phyloP scores from a whole-genome alignment of 2,329 filamentous ascomycete genomes.

The Alternaria viburni region DNA sequence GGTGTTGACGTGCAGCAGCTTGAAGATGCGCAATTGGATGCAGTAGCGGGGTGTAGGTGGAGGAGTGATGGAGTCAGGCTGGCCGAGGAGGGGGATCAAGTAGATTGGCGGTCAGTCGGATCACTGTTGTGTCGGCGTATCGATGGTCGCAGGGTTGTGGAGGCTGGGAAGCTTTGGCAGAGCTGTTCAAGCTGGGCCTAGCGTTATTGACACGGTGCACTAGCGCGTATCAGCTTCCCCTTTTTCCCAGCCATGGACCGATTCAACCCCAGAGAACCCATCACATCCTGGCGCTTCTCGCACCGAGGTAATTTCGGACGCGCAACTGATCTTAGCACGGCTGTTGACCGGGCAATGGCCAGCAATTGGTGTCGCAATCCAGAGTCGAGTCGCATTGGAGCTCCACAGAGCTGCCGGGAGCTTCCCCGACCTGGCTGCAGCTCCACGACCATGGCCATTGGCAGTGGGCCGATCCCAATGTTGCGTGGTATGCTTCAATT shows the following conservation, averaged over 20 bases:
- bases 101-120: slow-evolving; percentile 41
- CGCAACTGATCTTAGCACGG: slow-evolving; percentile 24
- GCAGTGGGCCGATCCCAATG: slow-evolving; percentile 23
- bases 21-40: slow-evolving; percentile 47
- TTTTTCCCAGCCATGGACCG: slow-evolving; percentile 19
- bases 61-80: slow-evolving; percentile 42
- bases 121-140: slow-evolving; percentile 37
- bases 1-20: slow-evolving; percentile 35
- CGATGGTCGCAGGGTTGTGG: slow-evolving; percentile 21
- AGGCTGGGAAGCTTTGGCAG: slow-evolving; percentile 23
- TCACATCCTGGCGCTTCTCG: slow-evolving; percentile 10
- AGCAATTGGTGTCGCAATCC: slow-evolving; percentile 13
- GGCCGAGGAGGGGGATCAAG: slow-evolving; percentile 42
- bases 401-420: slow-evolving; percentile 25
- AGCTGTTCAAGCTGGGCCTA: slow-evolving; percentile 34
- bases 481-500: slow-evolving; percentile 45
- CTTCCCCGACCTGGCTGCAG: slow-evolving; percentile 24
- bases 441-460: slow-evolving; percentile 20
- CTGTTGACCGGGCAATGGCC: slow-evolving; percentile 35
- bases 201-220: slow-evolving; percentile 23
- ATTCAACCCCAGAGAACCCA: slow-evolving; percentile 5
- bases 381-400: slow-evolving; percentile 10
- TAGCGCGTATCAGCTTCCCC: slow-evolving; percentile 36
- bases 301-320: slow-evolving; percentile 35
- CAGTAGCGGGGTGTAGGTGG: slow-evolving; percentile 46